Conservation (phyloP, 2,329 filamentous ascomycete genomes). For the Apiospora pterosperma region DNA sequence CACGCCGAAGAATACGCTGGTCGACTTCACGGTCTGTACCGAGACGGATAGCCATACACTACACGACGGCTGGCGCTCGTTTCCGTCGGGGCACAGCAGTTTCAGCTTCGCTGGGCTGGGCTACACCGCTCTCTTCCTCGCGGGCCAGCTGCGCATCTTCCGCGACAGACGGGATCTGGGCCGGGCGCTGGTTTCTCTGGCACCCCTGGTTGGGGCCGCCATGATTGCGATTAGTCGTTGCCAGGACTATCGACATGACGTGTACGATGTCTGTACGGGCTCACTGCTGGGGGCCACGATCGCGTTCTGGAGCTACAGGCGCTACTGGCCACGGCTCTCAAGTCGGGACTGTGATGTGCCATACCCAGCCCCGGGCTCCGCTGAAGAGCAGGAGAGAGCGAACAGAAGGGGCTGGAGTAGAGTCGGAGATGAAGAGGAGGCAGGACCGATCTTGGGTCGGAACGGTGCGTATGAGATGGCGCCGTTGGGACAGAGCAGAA, state of each 20-base stretch:
- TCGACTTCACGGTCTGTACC: slow-evolving; percentile 70
- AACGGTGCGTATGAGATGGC: slow-evolving; percentile 25
- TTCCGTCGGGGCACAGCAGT: slow-evolving; percentile 76
- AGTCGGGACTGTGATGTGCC: slow-evolving; percentile 55
- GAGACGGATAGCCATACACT: slow-evolving; percentile 64
- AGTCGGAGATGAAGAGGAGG: slow-evolving; percentile 53
- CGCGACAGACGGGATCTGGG: slow-evolving; percentile 48
- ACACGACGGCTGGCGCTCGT: slow-evolving; percentile 81
- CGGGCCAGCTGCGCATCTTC: slow-evolving; percentile 62
- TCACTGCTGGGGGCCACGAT: slow-evolving; percentile 56
- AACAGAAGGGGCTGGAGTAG: slow-evolving; percentile 31
- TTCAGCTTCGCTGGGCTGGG: slow-evolving; percentile 78
- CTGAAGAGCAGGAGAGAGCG: slow-evolving; percentile 15
- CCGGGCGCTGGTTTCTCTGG: slow-evolving; percentile 53
- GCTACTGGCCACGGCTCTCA: slow-evolving; percentile 58
- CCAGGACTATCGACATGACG: slow-evolving; percentile 69
- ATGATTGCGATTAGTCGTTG: slow-evolving; percentile 67
- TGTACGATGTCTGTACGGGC: slow-evolving; percentile 65
- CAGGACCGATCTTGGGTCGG: slow-evolving; percentile 26
- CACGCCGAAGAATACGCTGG: slow-evolving; percentile 48
- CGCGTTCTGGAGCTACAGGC: slow-evolving; percentile 63
- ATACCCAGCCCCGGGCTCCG: slow-evolving; percentile 42
- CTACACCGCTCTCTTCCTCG: slow-evolving; percentile 67
- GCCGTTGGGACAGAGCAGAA: not conserved
- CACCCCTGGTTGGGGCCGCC: slow-evolving; percentile 59